Evolutionary conservation across 2,329 filamentous ascomycete species (phyloP).

Genomic region (Emmonsiellopsis sp.): DNA sequence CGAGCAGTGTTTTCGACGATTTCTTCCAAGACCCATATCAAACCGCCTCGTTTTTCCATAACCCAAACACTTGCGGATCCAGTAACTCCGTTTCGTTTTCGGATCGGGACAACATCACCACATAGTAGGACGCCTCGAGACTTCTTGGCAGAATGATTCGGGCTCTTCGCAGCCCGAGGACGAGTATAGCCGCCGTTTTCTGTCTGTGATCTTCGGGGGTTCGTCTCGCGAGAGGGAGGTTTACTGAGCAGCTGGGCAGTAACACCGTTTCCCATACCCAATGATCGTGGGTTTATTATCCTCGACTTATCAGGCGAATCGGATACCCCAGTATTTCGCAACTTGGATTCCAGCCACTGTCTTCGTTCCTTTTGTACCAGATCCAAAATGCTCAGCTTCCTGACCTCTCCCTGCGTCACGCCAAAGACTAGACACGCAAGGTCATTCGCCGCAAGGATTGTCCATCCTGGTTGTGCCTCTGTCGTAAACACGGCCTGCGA

Average conservation of each 20-base stretch:
- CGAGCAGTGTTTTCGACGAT: slow-evolving; percentile 88
- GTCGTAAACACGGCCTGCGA: slow-evolving; percentile 97
- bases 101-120: slow-evolving; percentile 95
- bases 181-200: slow-evolving; percentile 46
- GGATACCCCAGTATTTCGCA: slow-evolving; percentile 47
- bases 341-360: slow-evolving; percentile 80
- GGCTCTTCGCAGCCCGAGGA: slow-evolving; percentile 41
- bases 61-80: slow-evolving; percentile 96
- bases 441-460: slow-evolving; percentile 92
- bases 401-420: slow-evolving; percentile 91
- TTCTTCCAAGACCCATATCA: slow-evolving; percentile 98
- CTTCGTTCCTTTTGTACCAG: slow-evolving; percentile 85
- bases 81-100: slow-evolving; percentile 84
- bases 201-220: slow-evolving; percentile 43
- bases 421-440: slow-evolving; percentile 95
- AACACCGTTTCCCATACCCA: slow-evolving; percentile 69
- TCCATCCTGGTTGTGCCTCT: slow-evolving; percentile 84
- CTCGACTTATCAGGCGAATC: slow-evolving; percentile 36
- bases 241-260: slow-evolving; percentile 84
- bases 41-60: slow-evolving; percentile 85
- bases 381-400: slow-evolving; percentile 89
- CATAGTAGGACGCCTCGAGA: slow-evolving; percentile 86
- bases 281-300: slow-evolving; percentile 26
- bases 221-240: slow-evolving; percentile 51
- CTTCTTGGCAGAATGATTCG: slow-evolving; percentile 62